phyloP scores from a whole-genome alignment of 768 basidiomycete genomes.

The Pleurotus tuoliensis region DNA sequence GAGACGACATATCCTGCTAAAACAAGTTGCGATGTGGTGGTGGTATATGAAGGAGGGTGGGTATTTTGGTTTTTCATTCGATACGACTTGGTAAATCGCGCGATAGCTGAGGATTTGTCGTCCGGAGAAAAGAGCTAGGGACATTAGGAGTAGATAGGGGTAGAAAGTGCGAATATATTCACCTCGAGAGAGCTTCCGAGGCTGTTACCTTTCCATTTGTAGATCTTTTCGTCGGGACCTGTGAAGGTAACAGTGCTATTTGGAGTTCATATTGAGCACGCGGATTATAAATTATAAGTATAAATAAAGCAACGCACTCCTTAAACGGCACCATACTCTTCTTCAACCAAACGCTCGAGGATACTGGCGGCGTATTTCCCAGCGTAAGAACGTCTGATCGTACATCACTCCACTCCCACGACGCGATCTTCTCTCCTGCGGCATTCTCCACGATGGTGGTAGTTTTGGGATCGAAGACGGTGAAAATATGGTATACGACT shows the following conservation, averaged over 20 bases:
- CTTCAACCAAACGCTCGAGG: slow-evolving; percentile 34
- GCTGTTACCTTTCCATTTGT: slow-evolving; percentile 39
- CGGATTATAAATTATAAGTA: background rate
- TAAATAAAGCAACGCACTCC: slow-evolving; percentile 22
- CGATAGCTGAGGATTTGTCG: slow-evolving; percentile 31
- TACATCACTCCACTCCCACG: slow-evolving; percentile 35
- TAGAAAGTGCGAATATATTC: background rate
- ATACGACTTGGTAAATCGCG: slow-evolving; percentile 29
- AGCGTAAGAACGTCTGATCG: slow-evolving; percentile 35
- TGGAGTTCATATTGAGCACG: background rate
- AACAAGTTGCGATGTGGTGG: slow-evolving; percentile 26
- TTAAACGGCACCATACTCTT: slow-evolving; percentile 37
- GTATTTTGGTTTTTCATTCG: slow-evolving; percentile 13
- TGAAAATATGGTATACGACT: slow-evolving; percentile 32
- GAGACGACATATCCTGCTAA: slow-evolving; percentile 14
- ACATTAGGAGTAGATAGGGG: background rate
- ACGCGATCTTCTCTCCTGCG: slow-evolving; percentile 28
- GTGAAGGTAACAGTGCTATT: slow-evolving; percentile 33
- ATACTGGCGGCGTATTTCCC: slow-evolving; percentile 23
- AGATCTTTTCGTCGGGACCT: slow-evolving; percentile 28
- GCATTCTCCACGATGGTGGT: slow-evolving; percentile 29
- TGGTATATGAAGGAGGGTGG: slow-evolving; percentile 14
- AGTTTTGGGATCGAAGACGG: slow-evolving; percentile 25
- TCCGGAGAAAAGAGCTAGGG: slow-evolving; percentile 31
- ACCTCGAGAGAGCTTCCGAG: slow-evolving; percentile 33